Conservation (phyloP, 192 early-diverging fungal genomes). For the Entophlyctis luteolus region DNA sequence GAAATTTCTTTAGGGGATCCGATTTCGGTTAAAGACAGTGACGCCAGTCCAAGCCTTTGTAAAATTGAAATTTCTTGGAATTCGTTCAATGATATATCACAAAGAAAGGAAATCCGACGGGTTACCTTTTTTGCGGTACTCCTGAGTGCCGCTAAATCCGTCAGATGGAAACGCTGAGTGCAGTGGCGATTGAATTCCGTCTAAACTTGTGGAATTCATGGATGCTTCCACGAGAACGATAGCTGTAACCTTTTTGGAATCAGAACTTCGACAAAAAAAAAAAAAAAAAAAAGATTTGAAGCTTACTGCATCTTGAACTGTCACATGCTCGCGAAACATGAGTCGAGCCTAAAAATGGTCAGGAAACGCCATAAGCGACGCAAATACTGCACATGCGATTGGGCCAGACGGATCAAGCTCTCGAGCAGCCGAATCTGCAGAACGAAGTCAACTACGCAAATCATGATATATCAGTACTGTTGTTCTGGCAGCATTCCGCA, state of each 20-base stretch:
- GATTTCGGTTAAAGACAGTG: too few relatives aligned
- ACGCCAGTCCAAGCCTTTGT: too few relatives aligned
- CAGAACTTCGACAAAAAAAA: too few relatives aligned
- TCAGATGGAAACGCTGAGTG: constrained; percentile 60
- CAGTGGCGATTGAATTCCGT: constrained; percentile 47
- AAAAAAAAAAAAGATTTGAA: too few relatives aligned
- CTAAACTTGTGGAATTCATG: constrained; percentile 54
- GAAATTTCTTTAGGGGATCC: too few relatives aligned
- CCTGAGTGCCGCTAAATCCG: neutral
- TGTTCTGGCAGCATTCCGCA: constrained; percentile 64
- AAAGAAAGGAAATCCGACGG: too few relatives aligned
- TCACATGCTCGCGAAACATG: constrained; percentile 60
- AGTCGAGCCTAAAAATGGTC: constrained; percentile 30
- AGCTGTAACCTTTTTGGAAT: constrained; percentile 34
- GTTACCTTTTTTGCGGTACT: too few relatives aligned
- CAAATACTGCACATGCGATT: constrained; percentile 39
- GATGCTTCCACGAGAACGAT: constrained; percentile 61
- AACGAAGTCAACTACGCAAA: neutral
- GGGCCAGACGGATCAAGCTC: constrained; percentile 46
- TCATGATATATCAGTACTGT: constrained; percentile 47
- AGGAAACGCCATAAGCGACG: neutral
- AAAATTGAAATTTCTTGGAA: too few relatives aligned
- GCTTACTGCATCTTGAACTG: constrained; percentile 58
- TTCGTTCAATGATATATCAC: too few relatives aligned
- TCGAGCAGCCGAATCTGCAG: constrained; percentile 44